Conservation (phyloP, 116 monocot genomes). For the Trichopus zeylanicus region DNA sequence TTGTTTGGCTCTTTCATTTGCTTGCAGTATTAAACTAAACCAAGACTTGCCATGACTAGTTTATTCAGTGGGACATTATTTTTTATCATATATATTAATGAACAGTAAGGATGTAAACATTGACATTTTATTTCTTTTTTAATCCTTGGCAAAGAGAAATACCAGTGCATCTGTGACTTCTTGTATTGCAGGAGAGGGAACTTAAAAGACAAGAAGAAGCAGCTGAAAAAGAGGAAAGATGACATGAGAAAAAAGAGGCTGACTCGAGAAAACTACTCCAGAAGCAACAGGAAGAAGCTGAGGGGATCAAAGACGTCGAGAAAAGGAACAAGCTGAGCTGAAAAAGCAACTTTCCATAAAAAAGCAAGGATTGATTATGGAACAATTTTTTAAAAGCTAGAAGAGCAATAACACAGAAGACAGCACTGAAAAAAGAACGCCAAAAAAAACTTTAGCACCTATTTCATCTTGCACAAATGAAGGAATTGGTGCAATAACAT, state of each 20-base stretch:
- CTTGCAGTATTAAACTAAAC: too few relatives aligned
- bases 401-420: constrained; percentile 24
- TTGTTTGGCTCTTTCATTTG: too few relatives aligned
- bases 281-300: constrained; percentile 62
- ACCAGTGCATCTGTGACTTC: too few relatives aligned
- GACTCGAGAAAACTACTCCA: constrained; percentile 54
- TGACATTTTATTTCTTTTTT: too few relatives aligned
- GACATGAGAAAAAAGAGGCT: constrained; percentile 58
- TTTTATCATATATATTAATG: too few relatives aligned
- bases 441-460: background rate
- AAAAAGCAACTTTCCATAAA: constrained; percentile 44
- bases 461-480: constrained; percentile 14
- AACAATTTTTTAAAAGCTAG: constrained; percentile 68
- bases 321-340: constrained; percentile 62
- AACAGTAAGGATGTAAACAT: too few relatives aligned
- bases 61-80: too few relatives aligned
- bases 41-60: too few relatives aligned
- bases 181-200: constrained; percentile 67
- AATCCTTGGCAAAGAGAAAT: too few relatives aligned
- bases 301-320: constrained; percentile 39
- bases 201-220: constrained; percentile 51
- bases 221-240: constrained; percentile 50
- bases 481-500: constrained; percentile 19
- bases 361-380: constrained; percentile 87
- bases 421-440: background rate